phyloP scores from a whole-genome alignment of 371 early-diverging fungal species.

The Apophysomyces variabilis region DNA sequence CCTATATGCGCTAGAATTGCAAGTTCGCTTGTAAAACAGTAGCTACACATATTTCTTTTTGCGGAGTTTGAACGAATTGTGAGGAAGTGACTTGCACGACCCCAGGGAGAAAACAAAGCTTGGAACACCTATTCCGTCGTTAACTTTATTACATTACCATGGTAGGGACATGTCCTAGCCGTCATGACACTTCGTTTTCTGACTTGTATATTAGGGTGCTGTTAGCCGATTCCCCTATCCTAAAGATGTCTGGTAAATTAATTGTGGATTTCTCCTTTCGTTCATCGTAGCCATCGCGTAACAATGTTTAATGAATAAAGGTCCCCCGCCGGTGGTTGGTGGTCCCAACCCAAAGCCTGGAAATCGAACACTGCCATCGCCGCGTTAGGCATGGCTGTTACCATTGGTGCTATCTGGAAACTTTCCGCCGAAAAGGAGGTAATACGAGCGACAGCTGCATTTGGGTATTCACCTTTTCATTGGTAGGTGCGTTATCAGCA shows the following conservation, averaged over 20 bases:
- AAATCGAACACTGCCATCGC: slow-evolving; percentile 81
- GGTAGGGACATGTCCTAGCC: background rate
- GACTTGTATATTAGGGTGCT: slow-evolving; percentile 51
- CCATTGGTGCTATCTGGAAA: slow-evolving; percentile 73
- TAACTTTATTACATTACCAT: slow-evolving; percentile 6
- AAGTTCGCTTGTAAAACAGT: too few species aligned
- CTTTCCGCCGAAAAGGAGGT: slow-evolving; percentile 86
- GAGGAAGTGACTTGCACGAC: too few species aligned
- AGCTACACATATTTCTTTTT: too few species aligned
- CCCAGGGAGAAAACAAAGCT: background rate
- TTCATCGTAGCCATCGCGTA: background rate
- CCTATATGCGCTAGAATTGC: too few species aligned
- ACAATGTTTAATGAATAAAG: slow-evolving; percentile 24
- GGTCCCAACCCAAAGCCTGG: slow-evolving; percentile 83
- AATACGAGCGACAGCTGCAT: slow-evolving; percentile 2
- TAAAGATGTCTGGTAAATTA: slow-evolving; percentile 66
- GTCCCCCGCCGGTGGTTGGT: slow-evolving; percentile 90
- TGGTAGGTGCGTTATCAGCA: slow-evolving; percentile 61
- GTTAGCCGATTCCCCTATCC: slow-evolving; percentile 67
- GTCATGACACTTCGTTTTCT: background rate
- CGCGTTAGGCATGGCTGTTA: slow-evolving; percentile 64
- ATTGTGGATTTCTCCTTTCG: background rate
- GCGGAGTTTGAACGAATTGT: too few species aligned
- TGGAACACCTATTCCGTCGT: too few species aligned
- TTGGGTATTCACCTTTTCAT: background rate